Evolutionary conservation across 768 basidiomycete species (phyloP).

Genomic region (Boletales sp.): DNA sequence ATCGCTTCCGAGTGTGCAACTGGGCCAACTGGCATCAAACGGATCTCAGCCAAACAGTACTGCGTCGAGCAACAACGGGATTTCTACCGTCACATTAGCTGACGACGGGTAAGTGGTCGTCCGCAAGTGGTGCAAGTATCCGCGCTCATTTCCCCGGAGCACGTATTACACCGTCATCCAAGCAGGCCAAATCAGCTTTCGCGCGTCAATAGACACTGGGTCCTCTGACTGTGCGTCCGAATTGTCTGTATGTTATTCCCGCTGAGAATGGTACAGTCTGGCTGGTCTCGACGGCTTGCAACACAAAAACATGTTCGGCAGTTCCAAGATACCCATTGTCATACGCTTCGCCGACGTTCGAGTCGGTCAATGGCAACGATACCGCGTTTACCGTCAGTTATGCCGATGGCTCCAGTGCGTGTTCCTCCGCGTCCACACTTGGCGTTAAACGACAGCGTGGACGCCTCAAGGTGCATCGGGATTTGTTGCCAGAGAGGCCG

Average conservation of each 20-base stretch:
- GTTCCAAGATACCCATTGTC: slow-evolving; percentile 69
- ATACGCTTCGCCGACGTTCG: slow-evolving; percentile 65
- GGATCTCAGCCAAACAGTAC: slow-evolving; percentile 11
- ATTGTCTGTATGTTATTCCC: not conserved
- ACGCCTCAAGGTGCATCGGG: slow-evolving; percentile 54
- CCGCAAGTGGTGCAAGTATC: slow-evolving; percentile 6
- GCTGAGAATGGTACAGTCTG: slow-evolving; percentile 46
- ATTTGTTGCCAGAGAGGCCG: slow-evolving; percentile 64
- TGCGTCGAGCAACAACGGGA: slow-evolving; percentile 35
- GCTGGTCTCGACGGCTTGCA: slow-evolving; percentile 64
- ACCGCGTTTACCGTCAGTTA: slow-evolving; percentile 61
- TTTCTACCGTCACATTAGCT: slow-evolving; percentile 43
- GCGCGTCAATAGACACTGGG: slow-evolving; percentile 70
- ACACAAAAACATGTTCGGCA: slow-evolving; percentile 46
- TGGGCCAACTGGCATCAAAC: slow-evolving; percentile 8
- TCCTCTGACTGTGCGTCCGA: slow-evolving; percentile 37
- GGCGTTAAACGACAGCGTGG: slow-evolving; percentile 1
- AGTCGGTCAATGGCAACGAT: slow-evolving; percentile 54
- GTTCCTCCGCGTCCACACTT: not conserved
- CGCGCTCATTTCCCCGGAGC: slow-evolving; percentile 35
- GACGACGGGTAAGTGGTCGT: slow-evolving; percentile 47
- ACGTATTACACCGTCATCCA: slow-evolving; percentile 65
- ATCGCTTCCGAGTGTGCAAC: slow-evolving; percentile 12
- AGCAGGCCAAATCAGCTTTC: slow-evolving; percentile 60
- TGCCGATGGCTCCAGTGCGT: slow-evolving; percentile 66